Percentiles rank a stretch among this genome's conserved stretches.
phyloP scores from a whole-genome alignment of 139 green algal species.

The Medakamo hakoo region DNA sequence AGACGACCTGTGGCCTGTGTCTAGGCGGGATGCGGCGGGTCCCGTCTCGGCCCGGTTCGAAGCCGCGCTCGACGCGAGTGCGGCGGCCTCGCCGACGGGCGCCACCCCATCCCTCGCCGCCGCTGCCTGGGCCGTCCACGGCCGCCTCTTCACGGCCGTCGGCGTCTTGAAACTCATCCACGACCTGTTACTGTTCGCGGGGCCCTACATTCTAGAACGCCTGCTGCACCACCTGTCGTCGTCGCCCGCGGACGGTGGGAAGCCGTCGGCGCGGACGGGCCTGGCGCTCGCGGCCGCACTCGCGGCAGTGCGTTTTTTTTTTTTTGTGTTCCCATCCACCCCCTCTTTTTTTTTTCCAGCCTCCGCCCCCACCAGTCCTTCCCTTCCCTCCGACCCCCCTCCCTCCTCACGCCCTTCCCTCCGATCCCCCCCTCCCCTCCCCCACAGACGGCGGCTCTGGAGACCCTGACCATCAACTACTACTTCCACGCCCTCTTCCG shows the following conservation, averaged over 20 bases:
- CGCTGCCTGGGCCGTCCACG: conserved; percentile 12
- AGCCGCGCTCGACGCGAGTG: conserved; percentile 20
- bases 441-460: conserved; percentile 24
- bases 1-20: conserved; percentile 65
- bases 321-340: too few relatives aligned
- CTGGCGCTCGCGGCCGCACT: conserved; percentile 27
- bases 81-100: background rate
- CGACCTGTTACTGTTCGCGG: conserved; percentile 59
- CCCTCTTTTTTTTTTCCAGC: too few relatives aligned
- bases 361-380: too few relatives aligned
- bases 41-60: conserved; percentile 28
- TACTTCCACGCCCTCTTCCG: conserved; percentile 77
- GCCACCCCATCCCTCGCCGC: too few relatives aligned
- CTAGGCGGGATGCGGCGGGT: conserved; percentile 27
- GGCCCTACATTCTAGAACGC: conserved; percentile 51
- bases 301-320: too few relatives aligned
- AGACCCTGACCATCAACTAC: conserved; percentile 57
- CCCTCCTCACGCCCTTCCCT: too few relatives aligned
- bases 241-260: background rate
- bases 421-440: too few relatives aligned
- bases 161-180: conserved; percentile 57
- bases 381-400: too few relatives aligned
- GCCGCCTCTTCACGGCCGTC: conserved; percentile 19
- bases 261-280: conserved; percentile 4
- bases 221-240: conserved; percentile 38